These are phyloP conservation scores for Penicillium griseofulvum DNA, from an alignment of 2,329 filamentous ascomycete genomes.

Conservation along the genomic window DNA sequence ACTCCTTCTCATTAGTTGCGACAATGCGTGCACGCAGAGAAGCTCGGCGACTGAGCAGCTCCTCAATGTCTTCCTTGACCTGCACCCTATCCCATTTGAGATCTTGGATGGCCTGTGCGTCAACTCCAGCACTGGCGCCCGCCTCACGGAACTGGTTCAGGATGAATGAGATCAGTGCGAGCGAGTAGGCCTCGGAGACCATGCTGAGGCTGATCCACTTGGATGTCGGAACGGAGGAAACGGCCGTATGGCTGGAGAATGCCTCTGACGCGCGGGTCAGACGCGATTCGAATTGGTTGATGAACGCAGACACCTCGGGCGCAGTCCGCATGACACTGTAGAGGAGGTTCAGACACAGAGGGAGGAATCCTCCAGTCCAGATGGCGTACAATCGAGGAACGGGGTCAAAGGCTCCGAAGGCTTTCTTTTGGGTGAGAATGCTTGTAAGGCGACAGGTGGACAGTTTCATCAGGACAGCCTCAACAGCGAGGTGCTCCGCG, in stretches of 20 bases:
- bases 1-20: slow-evolving; percentile 69
- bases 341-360: slow-evolving; percentile 83
- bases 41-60: slow-evolving; percentile 69
- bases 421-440: slow-evolving; percentile 66
- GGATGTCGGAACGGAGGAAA: slow-evolving; percentile 43
- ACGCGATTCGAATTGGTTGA: slow-evolving; percentile 84
- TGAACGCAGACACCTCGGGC: slow-evolving; percentile 77
- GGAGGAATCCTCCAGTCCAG: slow-evolving; percentile 85
- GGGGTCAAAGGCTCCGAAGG: slow-evolving; percentile 76
- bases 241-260: slow-evolving; percentile 58
- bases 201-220: slow-evolving; percentile 69
- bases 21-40: slow-evolving; percentile 70
- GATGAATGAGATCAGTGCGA: slow-evolving; percentile 72
- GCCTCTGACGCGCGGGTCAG: slow-evolving; percentile 69
- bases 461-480: slow-evolving; percentile 76
- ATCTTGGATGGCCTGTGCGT: slow-evolving; percentile 62
- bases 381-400: slow-evolving; percentile 77
- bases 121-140: slow-evolving; percentile 61
- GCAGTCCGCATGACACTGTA: slow-evolving; percentile 77
- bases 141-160: slow-evolving; percentile 63
- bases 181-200: slow-evolving; percentile 73
- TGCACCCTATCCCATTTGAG: slow-evolving; percentile 71
- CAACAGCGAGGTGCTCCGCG: slow-evolving; percentile 85
- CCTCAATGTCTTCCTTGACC: slow-evolving; percentile 79
- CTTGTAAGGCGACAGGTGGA: slow-evolving; percentile 75